phyloP scores from a whole-genome alignment of 2,329 filamentous ascomycete species.

The Metarhizium sp. region DNA sequence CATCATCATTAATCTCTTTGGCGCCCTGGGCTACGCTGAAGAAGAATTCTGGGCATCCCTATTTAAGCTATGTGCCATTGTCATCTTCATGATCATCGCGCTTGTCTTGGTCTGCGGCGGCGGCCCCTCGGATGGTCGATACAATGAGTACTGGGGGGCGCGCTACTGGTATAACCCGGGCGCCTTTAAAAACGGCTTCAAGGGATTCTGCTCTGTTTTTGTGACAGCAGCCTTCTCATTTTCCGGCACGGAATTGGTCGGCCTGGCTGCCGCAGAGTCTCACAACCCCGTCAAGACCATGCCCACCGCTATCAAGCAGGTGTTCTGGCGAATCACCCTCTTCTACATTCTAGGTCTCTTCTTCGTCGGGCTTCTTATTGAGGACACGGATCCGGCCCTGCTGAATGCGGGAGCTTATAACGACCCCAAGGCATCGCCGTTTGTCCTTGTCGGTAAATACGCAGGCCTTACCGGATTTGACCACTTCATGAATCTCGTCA shows the following conservation, averaged over 20 bases:
- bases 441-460: conserved; percentile 39
- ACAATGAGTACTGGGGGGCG: conserved; percentile 33
- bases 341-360: conserved; percentile 42
- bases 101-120: conserved; percentile 49
- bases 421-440: conserved; percentile 34
- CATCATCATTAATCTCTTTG: conserved; percentile 39
- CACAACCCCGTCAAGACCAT: conserved; percentile 59
- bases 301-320: conserved; percentile 73
- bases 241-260: conserved; percentile 59
- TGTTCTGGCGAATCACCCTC: conserved; percentile 43
- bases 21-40: conserved; percentile 37
- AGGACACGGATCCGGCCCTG: conserved; percentile 32
- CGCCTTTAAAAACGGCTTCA: conserved; percentile 59
- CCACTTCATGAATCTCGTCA: conserved; percentile 43
- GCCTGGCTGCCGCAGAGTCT: conserved; percentile 61
- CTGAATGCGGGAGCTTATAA: conserved; percentile 35
- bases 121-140: conserved; percentile 35
- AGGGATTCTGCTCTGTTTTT: conserved; percentile 59
- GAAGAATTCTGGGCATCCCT: conserved; percentile 44
- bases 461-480: conserved; percentile 38
- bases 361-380: conserved; percentile 36
- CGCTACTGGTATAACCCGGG: conserved; percentile 33
- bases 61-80: conserved; percentile 43
- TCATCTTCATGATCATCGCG: conserved; percentile 53
- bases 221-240: conserved; percentile 63